Conservation (phyloP, 345 rosid species). For the Syzygium jambos region DNA sequence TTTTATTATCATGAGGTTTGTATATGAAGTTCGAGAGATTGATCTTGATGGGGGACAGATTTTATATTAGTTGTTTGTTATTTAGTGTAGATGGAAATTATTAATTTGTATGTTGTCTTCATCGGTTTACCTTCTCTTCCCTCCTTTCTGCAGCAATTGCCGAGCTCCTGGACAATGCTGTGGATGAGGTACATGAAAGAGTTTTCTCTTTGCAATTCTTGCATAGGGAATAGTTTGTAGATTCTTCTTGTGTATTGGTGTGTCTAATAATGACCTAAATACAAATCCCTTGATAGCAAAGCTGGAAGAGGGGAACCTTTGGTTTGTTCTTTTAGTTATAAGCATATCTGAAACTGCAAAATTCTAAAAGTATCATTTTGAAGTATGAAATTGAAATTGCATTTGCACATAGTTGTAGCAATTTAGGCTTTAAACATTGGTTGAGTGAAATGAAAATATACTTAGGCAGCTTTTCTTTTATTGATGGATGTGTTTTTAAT, state of each 20-base stretch:
- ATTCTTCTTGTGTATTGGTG: neutral
- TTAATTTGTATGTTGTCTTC: neutral
- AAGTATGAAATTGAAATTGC: neutral
- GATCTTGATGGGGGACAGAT: neutral
- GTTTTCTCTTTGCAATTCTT: neutral
- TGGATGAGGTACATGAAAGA: conserved; percentile 63
- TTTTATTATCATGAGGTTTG: neutral
- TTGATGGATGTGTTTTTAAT: neutral
- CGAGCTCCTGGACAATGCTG: conserved; percentile 92
- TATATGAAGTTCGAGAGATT: neutral
- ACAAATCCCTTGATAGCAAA: neutral
- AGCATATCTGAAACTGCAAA: neutral
- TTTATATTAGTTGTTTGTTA: neutral
- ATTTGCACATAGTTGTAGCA: neutral
- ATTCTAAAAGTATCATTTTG: neutral
- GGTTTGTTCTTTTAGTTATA: neutral
- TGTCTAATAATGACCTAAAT: neutral
- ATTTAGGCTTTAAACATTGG: neutral
- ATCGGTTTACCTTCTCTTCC: neutral
- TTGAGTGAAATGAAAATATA: neutral
- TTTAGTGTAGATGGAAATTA: neutral
- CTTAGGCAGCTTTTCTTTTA: neutral
- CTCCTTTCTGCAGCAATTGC: conserved; percentile 66
- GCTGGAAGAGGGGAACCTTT: neutral
- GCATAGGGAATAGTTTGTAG: neutral